A percentile compares a stretch with the other conserved stretches of the same genome.
These are phyloP conservation scores for Curvularia spicifera DNA, from an alignment of 2,329 filamentous ascomycete genomes.

Conservation along the genomic window DNA sequence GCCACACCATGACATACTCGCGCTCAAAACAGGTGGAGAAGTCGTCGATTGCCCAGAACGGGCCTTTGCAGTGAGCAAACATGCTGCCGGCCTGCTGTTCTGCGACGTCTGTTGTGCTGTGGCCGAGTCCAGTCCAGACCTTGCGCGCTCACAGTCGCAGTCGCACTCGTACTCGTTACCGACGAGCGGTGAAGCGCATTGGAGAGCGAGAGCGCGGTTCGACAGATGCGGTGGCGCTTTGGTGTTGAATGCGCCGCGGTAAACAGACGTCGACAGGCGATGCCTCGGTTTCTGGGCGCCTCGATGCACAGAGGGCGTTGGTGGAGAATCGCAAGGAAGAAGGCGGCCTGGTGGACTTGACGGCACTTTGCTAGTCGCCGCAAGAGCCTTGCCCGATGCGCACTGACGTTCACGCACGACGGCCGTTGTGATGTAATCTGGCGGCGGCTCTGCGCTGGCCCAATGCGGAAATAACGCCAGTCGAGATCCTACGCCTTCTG, in stretches of 20 bases:
- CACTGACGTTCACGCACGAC: constrained; percentile 19
- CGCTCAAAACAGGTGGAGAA: constrained; percentile 67
- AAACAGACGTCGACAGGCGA: constrained; percentile 5
- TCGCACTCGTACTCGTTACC: constrained; percentile 29
- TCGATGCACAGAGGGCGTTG: neutral
- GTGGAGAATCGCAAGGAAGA: constrained; percentile 5
- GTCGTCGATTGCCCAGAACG: constrained; percentile 67
- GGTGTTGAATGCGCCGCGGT: constrained; percentile 3
- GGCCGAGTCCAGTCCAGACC: constrained; percentile 20
- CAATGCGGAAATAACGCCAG: neutral
- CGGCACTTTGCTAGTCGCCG: constrained; percentile 7
- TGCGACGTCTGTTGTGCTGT: constrained; percentile 16
- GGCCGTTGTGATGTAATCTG: constrained; percentile 16
- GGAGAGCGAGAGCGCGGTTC: constrained; percentile 10
- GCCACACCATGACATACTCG: constrained; percentile 62
- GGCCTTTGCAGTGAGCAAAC: constrained; percentile 64
- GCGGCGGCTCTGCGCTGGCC: neutral
- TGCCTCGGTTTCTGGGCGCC: neutral
- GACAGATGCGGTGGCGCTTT: constrained; percentile 3
- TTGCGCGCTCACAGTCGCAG: constrained; percentile 5
- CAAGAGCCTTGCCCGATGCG: constrained; percentile 18
- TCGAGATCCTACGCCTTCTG: neutral
- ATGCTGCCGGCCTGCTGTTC: constrained; percentile 45
- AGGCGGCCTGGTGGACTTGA: constrained; percentile 8
- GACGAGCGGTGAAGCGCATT: constrained; percentile 24